phyloP scores from a whole-genome alignment of 441 rosid genomes.

The Pelargonium myrrhifolium region DNA sequence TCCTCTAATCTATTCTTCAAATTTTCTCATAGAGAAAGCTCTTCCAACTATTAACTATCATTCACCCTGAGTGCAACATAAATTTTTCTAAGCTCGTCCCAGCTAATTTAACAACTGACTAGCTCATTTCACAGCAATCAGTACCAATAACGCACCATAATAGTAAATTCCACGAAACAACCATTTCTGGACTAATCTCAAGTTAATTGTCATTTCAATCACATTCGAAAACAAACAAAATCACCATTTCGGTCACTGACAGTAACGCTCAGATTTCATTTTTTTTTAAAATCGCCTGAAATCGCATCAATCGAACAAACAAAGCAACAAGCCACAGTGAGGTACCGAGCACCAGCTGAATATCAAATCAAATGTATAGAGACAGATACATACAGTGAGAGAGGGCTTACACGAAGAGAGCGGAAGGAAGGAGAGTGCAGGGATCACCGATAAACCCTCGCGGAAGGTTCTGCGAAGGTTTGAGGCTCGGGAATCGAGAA shows the following conservation, averaged over 20 bases:
- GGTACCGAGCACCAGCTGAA: not conserved
- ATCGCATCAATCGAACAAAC: not conserved
- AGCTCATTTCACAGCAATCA: not conserved
- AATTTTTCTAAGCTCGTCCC: not conserved
- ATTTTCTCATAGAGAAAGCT: not conserved
- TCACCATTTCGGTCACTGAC: not conserved
- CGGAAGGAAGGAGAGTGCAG: not conserved
- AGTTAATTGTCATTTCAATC: not conserved
- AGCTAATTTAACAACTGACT: not conserved
- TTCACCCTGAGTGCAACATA: not conserved
- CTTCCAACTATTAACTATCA: not conserved
- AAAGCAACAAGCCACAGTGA: not conserved
- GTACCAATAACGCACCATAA: not conserved
- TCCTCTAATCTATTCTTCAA: no score
- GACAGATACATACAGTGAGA: not conserved
- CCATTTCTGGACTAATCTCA: not conserved
- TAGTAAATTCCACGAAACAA: not conserved
- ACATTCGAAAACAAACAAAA: not conserved
- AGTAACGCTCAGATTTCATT: not conserved
- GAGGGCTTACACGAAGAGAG: not conserved
- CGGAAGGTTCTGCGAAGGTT: slow-evolving; percentile 2
- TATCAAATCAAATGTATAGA: not conserved
- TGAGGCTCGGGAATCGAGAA: not conserved
- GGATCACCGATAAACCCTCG: slow-evolving; percentile 4
- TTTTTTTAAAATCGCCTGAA: not conserved